phyloP scores from a whole-genome alignment of 2,329 filamentous ascomycete species.

The Pseudogymnoascus pannorum region DNA sequence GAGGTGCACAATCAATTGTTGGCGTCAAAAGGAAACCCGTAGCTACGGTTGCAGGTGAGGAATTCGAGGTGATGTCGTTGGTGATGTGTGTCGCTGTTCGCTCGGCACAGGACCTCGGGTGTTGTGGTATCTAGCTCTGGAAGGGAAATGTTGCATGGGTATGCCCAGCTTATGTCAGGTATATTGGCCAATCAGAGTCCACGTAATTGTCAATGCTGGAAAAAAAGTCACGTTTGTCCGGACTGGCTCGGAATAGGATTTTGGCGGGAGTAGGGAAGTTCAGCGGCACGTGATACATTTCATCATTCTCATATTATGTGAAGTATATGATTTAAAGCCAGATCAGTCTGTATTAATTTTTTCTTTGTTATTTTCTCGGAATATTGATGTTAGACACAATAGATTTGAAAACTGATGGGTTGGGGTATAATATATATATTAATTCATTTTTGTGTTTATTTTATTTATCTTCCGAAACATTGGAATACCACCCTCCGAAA shows the following conservation, averaged over 20 bases:
- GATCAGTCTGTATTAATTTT: neutral
- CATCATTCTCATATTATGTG: neutral
- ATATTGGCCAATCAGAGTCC: neutral
- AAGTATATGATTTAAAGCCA: neutral
- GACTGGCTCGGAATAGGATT: slow-evolving; percentile 4
- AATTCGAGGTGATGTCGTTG: slow-evolving; percentile 8
- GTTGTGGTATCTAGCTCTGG: slow-evolving; percentile 8
- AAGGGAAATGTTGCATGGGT: slow-evolving; percentile 5
- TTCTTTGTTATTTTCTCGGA: neutral
- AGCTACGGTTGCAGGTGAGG: slow-evolving; percentile 7
- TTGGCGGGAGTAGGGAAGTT: neutral
- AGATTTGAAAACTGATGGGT: neutral
- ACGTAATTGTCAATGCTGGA: slow-evolving; percentile 6
- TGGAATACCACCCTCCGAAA: neutral
- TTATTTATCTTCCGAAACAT: neutral
- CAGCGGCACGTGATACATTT: neutral
- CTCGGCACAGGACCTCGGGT: slow-evolving; percentile 9
- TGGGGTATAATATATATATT: neutral
- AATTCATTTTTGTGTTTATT: neutral
- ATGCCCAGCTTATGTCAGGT: slow-evolving; percentile 5
- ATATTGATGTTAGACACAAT: no score
- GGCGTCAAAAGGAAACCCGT: slow-evolving; percentile 2
- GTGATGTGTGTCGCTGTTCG: slow-evolving; percentile 8
- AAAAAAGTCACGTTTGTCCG: slow-evolving; percentile 8
- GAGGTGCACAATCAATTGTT: slow-evolving; percentile 4